Evolutionary conservation across 2,329 filamentous ascomycete genomes (phyloP), one percentile per base, ranked within the genome.

Genomic region (Aspergillus japonicus): DNA sequence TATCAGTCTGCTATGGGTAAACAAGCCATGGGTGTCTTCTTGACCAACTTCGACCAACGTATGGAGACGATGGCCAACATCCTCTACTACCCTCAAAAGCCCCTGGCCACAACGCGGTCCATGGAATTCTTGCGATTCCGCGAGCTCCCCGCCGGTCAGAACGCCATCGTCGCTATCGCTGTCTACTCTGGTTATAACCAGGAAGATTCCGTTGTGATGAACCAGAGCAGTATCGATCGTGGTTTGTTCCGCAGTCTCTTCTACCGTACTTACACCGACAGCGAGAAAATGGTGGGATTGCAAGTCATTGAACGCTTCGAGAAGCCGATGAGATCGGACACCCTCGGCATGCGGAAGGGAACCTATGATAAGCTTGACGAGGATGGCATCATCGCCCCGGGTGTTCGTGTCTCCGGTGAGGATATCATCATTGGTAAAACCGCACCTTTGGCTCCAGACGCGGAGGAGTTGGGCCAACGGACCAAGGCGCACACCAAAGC

Each of bases 61-160:
- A 98, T 99, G 94, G 95, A 99, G 73, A 99, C 95, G 4, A 99
- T 99, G 95, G 90, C 94, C 69, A 99, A 99, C 70, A 96, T 99
- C 73, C 86, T 99, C 4, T 99, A 99, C 79, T 99, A 99, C 71
- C 95, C 95, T 0, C 95, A 99, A 78, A 99, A 99, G 76, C 95
- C 95, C 7, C 84, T 99, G 54, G 95, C 92, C 0, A 98, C 94
- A 1, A 99, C 95, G 19, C 87, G 93, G 65, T 96, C 94, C 4
- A 99, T 99, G 96, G 95, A 99, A 76, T 98, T 96, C 77, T 82
- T 99, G 69, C 96, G 96, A 72, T 99, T 99, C 88, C 87, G 95
- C 78, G 95, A 99, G 77, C 82, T 99, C 60, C 95, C 95, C 19
- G 95, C 95, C 16, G 95, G 95, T 2, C 95, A 99, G 76, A 99